These are phyloP conservation scores for Kwoniella sp. DNA, from an alignment of 768 basidiomycete genomes.

Conservation along the genomic window DNA sequence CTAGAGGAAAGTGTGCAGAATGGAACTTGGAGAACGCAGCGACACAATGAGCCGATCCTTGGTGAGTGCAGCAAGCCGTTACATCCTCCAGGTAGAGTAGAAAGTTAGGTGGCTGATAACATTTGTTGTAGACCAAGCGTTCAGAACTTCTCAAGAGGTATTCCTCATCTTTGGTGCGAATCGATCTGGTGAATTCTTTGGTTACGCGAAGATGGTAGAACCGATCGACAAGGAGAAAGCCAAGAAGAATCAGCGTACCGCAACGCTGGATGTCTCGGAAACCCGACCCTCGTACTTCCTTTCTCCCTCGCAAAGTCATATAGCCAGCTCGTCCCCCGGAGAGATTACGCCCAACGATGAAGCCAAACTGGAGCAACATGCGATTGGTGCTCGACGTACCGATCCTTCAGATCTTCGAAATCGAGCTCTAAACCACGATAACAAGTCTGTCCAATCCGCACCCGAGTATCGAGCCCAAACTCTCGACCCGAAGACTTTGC, in stretches of 20 bases:
- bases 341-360: conserved; percentile 38
- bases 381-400: conserved; percentile 28
- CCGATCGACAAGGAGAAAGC: conserved; percentile 38
- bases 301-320: conserved; percentile 31
- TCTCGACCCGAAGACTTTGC: conserved; percentile 31
- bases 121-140: conserved; percentile 73
- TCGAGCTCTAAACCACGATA: background rate
- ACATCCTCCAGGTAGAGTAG: too few species aligned
- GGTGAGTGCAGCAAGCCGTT: conserved; percentile 23
- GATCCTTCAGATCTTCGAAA: conserved; percentile 30
- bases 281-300: conserved; percentile 27
- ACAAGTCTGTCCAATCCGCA: conserved; percentile 16
- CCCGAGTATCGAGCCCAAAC: conserved; percentile 27
- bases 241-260: conserved; percentile 6
- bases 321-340: conserved; percentile 36
- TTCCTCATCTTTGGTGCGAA: conserved; percentile 90
- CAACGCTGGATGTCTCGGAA: conserved; percentile 25
- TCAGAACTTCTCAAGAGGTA: conserved; percentile 83
- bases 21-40: conserved; percentile 88
- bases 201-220: conserved; percentile 74
- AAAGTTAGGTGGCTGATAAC: too few species aligned
- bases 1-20: conserved; percentile 75
- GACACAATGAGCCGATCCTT: conserved; percentile 84
- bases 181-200: conserved; percentile 91
- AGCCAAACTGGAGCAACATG: conserved; percentile 5